Conservation (phyloP, 2,329 filamentous ascomycete genomes). For the Seiridium cupressi region DNA sequence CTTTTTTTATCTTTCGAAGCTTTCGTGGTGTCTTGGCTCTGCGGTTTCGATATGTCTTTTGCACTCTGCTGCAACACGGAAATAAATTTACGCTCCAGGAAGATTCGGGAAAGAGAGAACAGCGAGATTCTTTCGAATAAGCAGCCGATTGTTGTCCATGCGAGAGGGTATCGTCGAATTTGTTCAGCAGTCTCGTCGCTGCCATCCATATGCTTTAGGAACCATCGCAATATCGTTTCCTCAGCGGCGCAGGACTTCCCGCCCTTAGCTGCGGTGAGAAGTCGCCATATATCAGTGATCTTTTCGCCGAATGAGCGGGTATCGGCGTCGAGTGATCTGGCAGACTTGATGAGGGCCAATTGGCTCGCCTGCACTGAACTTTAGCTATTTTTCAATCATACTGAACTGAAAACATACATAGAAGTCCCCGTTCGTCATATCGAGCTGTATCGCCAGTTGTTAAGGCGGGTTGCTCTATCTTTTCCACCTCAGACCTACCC, state of each 20-base stretch:
- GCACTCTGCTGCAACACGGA: conserved; percentile 64
- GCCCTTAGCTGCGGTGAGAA: conserved; percentile 40
- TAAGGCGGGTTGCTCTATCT: background rate
- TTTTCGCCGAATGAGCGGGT: conserved; percentile 43
- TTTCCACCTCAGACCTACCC: background rate
- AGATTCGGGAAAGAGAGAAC: conserved; percentile 66
- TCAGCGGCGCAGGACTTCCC: conserved; percentile 51
- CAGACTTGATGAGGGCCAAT: conserved; percentile 47
- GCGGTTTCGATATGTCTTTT: conserved; percentile 49
- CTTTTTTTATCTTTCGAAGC: conserved; percentile 40
- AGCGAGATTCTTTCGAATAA: conserved; percentile 65
- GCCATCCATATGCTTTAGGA: conserved; percentile 61
- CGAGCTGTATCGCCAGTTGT: conserved; percentile 13
- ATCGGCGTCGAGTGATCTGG: conserved; percentile 54
- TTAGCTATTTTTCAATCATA: background rate
- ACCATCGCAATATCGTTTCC: conserved; percentile 58
- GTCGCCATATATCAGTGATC: conserved; percentile 47
- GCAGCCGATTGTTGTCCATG: conserved; percentile 61
- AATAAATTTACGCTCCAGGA: conserved; percentile 69
- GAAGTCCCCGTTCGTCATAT: conserved; percentile 10
- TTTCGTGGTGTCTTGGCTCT: conserved; percentile 18
- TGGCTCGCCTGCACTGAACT: conserved; percentile 20
- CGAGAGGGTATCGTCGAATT: conserved; percentile 52
- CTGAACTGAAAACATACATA: conserved; percentile 1
- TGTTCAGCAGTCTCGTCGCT: conserved; percentile 45